Evolutionary conservation across 2,329 filamentous ascomycete species (phyloP).

Genomic region (Periconia macrospinosa): DNA sequence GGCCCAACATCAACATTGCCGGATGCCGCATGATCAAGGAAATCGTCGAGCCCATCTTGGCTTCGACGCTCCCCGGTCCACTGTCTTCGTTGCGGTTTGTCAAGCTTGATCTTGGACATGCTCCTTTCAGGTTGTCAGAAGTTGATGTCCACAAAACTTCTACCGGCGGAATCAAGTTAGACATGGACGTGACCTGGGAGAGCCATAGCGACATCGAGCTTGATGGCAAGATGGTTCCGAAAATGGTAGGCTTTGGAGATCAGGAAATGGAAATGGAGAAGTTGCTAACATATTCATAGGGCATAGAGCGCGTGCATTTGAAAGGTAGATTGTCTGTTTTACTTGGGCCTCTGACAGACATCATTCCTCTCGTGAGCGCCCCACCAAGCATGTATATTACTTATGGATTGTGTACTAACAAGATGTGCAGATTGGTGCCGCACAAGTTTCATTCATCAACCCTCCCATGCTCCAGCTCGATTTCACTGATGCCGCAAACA

Average conservation of each 20-base stretch:
- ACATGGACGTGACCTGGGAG: constrained; percentile 53
- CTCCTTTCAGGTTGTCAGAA: constrained; percentile 46
- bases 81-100: constrained; percentile 48
- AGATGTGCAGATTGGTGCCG: constrained; percentile 48
- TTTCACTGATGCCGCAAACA: constrained; percentile 52
- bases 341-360: constrained; percentile 49
- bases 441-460: constrained; percentile 55
- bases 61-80: constrained; percentile 50
- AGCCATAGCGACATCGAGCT: constrained; percentile 52
- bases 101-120: constrained; percentile 50
- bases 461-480: constrained; percentile 50
- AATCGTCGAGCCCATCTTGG: constrained; percentile 53
- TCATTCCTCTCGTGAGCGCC: constrained; percentile 49
- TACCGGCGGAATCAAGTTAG: constrained; percentile 51
- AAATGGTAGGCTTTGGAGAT: constrained; percentile 38
- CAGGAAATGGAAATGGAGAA: not conserved
- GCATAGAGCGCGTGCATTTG: constrained; percentile 50
- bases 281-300: constrained; percentile 31
- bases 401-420: constrained; percentile 7
- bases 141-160: constrained; percentile 52
- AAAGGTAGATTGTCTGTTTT: constrained; percentile 50
- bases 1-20: constrained; percentile 54
- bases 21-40: constrained; percentile 50
- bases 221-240: constrained; percentile 49
- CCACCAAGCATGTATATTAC: not conserved